These are phyloP conservation scores for Microbotryum silenes-acaulis DNA, from an alignment of 1,284 basidiomycete species.

Conservation along the genomic window DNA sequence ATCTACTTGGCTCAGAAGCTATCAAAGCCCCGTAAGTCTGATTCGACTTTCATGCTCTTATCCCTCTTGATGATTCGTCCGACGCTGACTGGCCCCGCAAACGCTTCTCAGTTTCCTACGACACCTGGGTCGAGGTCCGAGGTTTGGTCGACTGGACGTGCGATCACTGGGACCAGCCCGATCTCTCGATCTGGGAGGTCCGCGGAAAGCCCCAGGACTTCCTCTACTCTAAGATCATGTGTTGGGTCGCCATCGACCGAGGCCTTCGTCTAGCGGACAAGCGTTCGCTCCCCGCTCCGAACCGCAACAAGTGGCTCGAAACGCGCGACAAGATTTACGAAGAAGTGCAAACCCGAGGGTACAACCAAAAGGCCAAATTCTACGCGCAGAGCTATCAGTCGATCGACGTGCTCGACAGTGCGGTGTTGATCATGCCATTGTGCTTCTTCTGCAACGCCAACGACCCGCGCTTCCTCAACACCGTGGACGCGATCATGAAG, in stretches of 20 bases:
- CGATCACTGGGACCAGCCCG: conserved; percentile 36
- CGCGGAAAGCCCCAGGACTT: conserved; percentile 63
- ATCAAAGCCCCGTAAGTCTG: conserved; percentile 44
- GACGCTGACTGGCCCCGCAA: background rate
- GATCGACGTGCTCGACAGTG: conserved; percentile 44
- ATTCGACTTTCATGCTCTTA: background rate
- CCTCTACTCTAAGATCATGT: conserved; percentile 66
- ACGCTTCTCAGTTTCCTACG: conserved; percentile 17
- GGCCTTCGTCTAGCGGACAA: conserved; percentile 80
- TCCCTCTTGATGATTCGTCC: background rate
- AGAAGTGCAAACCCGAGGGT: conserved; percentile 61
- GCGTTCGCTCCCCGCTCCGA: conserved; percentile 47
- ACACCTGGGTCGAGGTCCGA: conserved; percentile 44
- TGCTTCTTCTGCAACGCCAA: conserved; percentile 73
- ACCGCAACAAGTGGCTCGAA: conserved; percentile 55
- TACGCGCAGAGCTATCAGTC: conserved; percentile 45
- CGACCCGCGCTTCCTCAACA: conserved; percentile 76
- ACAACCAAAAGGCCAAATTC: conserved; percentile 53
- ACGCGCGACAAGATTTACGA: conserved; percentile 75
- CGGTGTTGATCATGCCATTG: conserved; percentile 37
- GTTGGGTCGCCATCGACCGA: conserved; percentile 77
- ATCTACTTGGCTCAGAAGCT: conserved; percentile 84
- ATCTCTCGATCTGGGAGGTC: conserved; percentile 60
- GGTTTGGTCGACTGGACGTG: conserved; percentile 43
- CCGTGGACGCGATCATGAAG: conserved; percentile 68